phyloP scores from a whole-genome alignment of 1,139 yeast genomes.

The Debaryomycetaceae sp. region DNA sequence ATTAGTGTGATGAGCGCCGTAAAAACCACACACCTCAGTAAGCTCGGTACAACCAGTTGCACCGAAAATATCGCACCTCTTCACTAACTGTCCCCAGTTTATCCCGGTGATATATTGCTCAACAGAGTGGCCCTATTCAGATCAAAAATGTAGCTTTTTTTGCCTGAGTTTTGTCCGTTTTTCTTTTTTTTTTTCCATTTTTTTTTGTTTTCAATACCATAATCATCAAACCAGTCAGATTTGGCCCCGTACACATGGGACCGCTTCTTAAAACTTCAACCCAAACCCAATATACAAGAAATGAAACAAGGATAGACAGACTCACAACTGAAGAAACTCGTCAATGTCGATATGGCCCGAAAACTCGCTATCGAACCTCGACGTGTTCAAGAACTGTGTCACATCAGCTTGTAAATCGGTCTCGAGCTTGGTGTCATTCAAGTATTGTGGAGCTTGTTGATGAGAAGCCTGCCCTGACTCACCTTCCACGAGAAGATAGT shows the following conservation, averaged over 20 bases:
- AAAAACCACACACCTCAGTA: constrained; percentile 1
- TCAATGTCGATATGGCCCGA: constrained; percentile 20
- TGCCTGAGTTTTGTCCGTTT: constrained; percentile 2
- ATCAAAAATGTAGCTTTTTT: constrained; percentile 5
- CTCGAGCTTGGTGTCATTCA: not conserved
- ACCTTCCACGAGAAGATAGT: constrained; percentile 6
- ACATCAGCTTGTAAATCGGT: constrained; percentile 1
- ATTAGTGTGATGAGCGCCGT: constrained; percentile 5
- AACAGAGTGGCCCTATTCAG: not conserved
- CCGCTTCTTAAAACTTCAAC: constrained; percentile 6
- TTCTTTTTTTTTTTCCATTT: constrained; percentile 2
- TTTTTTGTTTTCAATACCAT: constrained; percentile 3
- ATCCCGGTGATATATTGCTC: too few species aligned
- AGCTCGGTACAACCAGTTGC: not conserved
- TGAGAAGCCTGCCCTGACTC: not conserved
- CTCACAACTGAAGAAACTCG: constrained; percentile 24
- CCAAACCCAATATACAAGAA: constrained; percentile 12
- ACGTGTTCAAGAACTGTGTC: constrained; percentile 4
- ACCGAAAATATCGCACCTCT: not conserved
- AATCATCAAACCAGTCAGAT: constrained; percentile 1
- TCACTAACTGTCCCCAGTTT: too few species aligned
- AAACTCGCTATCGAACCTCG: constrained; percentile 13
- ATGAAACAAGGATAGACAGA: constrained; percentile 7
- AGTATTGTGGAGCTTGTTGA: constrained; percentile 1
- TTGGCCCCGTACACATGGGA: constrained; percentile 2